These are phyloP conservation scores for Massospora cicadina DNA, from an alignment of 371 early-diverging fungal genomes.

Conservation along the genomic window DNA sequence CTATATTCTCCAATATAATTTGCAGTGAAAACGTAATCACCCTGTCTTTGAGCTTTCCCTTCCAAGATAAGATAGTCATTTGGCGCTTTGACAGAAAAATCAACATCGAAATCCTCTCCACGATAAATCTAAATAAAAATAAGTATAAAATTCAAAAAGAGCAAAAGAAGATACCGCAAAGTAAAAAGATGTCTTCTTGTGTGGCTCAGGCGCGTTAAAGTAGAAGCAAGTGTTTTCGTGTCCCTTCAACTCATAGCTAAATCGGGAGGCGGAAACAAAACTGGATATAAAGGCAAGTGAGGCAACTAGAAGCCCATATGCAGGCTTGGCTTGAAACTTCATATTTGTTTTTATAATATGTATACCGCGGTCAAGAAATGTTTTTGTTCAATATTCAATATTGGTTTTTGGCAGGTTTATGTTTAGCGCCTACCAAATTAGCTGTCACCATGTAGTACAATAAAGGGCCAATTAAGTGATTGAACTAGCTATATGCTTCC, in stretches of 20 bases:
- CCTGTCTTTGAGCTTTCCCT: constrained; percentile 72
- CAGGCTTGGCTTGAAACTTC: not conserved
- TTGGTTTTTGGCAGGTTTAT: not conserved
- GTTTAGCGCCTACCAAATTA: not conserved
- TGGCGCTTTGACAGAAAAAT: constrained; percentile 3
- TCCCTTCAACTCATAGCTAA: constrained; percentile 6
- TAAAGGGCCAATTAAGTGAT: not conserved
- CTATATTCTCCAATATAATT: constrained; percentile 66
- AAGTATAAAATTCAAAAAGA: not conserved
- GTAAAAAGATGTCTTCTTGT: constrained; percentile 5
- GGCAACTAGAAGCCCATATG: not conserved
- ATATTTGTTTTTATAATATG: not conserved
- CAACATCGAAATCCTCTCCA: constrained; percentile 10
- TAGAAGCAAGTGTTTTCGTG: constrained; percentile 9
- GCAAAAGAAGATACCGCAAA: constrained; percentile 4
- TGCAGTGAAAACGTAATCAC: constrained; percentile 75
- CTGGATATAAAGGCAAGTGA: not conserved
- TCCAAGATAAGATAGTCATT: constrained; percentile 21
- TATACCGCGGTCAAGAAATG: not conserved
- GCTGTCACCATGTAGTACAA: not conserved
- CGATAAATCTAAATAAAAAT: constrained; percentile 3
- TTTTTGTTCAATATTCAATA: not conserved
- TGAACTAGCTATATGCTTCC: not conserved
- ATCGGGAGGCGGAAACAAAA: not conserved
- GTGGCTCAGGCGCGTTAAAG: not conserved